Base-by-base conservation (phyloP, 805 yeast species). In the Citeromyces matritensis region DNA sequence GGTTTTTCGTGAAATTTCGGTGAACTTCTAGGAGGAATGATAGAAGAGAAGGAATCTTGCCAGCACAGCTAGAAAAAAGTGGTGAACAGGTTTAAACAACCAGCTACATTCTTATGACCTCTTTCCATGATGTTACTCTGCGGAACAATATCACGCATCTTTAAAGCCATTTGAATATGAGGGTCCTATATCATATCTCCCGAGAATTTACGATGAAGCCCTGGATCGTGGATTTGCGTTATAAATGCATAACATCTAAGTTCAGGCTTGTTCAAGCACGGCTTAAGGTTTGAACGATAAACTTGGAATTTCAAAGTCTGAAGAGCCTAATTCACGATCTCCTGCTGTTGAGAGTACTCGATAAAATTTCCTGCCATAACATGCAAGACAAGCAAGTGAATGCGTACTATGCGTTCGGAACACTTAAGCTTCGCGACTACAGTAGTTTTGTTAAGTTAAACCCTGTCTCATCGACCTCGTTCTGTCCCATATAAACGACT, bases 381-480 rank as follows among this genome's bases (percentile, higher is more conserved):
- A 53, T 91, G 97, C 25, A 86, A 54, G 1, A 81, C 75, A 10
- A 83, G 47, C 15, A 88, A 63, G 48, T 91, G 98, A 13, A 86
- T 78, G 33, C 98, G 60, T 4, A 85, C 95, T 41, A 91, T 91
- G 32, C 77, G 60, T 51, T 91, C 98, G 44, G 83, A 81, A 51
- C 97, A 91, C 41, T 79, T 88, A 69, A 2, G 96, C 93, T 48
- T 91, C 97, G 2, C 86, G 81, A 0, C 97, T 97, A 27, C 75
- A 76, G 43, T 75, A 88, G 49, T 88, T 88, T 48, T 91, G 98
- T 46, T 82, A 86, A 0, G 96, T 86, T 53, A 91, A 91, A 51
- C 91, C 99, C 51, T 91, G 97, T 47, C 99, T 67, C 28, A 91
- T 86, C 0, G 96, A 84, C 41, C 99, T 67, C 13, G 96, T 91